These are phyloP conservation scores for Rhodamnia rubescens DNA, from an alignment of 345 rosid genomes.

Conservation along the genomic window DNA sequence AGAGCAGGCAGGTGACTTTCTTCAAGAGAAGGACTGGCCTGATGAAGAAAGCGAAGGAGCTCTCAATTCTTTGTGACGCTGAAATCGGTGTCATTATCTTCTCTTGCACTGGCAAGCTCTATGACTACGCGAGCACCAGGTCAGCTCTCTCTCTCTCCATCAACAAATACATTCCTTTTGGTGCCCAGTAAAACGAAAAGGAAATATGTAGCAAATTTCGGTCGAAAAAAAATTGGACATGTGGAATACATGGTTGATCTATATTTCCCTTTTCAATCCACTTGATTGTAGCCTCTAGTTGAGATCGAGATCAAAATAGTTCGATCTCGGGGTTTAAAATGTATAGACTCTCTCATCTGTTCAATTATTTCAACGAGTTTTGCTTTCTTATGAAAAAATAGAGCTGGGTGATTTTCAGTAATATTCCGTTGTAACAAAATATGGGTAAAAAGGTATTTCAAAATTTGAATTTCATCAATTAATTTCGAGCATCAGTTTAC, in stretches of 20 bases:
- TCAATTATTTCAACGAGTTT: neutral
- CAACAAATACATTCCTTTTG: neutral
- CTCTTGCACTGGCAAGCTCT: conserved; percentile 8
- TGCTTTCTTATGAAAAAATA: neutral
- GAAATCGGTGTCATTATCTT: conserved; percentile 3
- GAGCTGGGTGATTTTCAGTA: neutral
- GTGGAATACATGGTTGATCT: neutral
- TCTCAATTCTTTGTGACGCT: conserved; percentile 5
- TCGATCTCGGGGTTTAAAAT: neutral
- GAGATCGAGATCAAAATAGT: neutral
- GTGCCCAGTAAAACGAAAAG: neutral
- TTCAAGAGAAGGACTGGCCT: conserved; percentile 8
- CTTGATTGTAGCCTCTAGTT: neutral
- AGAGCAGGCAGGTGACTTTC: conserved; percentile 10
- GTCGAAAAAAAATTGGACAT: neutral
- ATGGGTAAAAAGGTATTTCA: neutral
- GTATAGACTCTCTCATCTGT: neutral
- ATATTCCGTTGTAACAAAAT: neutral
- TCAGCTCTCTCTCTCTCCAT: neutral
- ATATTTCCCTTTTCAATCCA: neutral
- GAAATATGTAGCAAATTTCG: neutral
- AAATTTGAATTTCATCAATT: neutral
- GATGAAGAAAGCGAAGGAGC: conserved; percentile 5
- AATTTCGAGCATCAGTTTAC: neutral
- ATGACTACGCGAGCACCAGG: conserved; percentile 7